Evolutionary conservation across 768 basidiomycete species (phyloP).

Genomic region (Phaeotremella fagi): DNA sequence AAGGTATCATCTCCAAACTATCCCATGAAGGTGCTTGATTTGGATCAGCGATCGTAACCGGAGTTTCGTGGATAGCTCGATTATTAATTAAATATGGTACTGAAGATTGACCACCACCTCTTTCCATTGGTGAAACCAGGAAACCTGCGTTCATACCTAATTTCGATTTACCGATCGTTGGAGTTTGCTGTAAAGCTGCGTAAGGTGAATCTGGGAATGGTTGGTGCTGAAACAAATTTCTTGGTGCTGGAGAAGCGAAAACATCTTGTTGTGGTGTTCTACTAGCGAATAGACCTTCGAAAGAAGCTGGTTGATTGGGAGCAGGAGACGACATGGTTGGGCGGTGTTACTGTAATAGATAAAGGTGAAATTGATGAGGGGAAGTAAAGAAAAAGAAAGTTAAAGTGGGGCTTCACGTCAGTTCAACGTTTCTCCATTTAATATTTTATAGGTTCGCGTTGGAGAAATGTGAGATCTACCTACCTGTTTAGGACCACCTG

Average conservation of each 20-base stretch:
- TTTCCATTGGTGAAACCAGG: constrained; percentile 16
- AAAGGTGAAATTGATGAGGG: neutral
- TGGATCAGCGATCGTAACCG: constrained; percentile 15
- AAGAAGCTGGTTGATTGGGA: constrained; percentile 11
- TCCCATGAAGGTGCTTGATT: constrained; percentile 9
- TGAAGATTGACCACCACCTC: neutral
- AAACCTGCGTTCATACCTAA: constrained; percentile 14
- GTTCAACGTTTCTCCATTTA: too few relatives aligned
- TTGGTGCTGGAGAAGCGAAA: constrained; percentile 13
- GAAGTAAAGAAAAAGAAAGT: neutral
- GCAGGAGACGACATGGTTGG: constrained; percentile 15
- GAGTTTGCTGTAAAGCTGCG: constrained; percentile 9
- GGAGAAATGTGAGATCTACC: too few relatives aligned
- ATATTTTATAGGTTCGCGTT: too few relatives aligned
- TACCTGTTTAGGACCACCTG: too few relatives aligned
- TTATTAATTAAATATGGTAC: neutral
- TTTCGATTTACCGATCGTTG: constrained; percentile 8
- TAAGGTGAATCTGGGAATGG: constrained; percentile 13
- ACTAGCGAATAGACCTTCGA: constrained; percentile 17
- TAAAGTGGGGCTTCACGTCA: too few relatives aligned
- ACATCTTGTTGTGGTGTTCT: constrained; percentile 15
- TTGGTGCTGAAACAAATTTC: constrained; percentile 13
- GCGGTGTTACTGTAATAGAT: neutral
- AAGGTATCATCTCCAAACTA: constrained; percentile 7
- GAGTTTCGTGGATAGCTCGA: constrained; percentile 1